Conservation (phyloP, 306 rosid species). For the Quercus alba region DNA sequence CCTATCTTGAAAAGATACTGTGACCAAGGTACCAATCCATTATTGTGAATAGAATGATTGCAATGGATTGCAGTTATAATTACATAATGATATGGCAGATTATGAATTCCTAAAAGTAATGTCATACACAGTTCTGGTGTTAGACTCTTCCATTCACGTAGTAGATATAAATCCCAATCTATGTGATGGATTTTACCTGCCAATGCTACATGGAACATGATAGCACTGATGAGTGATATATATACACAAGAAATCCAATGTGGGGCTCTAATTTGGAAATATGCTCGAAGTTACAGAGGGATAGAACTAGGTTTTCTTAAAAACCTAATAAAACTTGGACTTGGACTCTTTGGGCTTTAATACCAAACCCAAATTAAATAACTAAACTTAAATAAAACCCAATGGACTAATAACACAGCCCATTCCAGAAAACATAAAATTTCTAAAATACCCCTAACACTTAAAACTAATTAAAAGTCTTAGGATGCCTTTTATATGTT, state of each 20-base stretch:
- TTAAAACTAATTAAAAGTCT: too few species aligned
- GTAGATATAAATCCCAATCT: background rate
- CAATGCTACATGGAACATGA: background rate
- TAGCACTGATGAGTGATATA: background rate
- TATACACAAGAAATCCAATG: background rate
- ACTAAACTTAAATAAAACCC: too few species aligned
- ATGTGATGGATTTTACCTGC: background rate
- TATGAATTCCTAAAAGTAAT: background rate
- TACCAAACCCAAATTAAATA: too few species aligned
- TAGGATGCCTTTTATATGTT: too few species aligned
- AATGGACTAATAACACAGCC: too few species aligned
- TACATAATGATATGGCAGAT: background rate
- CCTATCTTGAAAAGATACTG: background rate
- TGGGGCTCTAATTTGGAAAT: background rate
- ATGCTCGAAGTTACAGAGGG: background rate
- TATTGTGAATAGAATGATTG: background rate
- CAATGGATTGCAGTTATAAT: background rate
- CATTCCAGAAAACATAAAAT: too few species aligned
- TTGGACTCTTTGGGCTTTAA: too few species aligned
- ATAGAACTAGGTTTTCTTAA: too few species aligned
- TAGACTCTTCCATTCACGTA: background rate
- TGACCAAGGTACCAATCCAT: background rate
- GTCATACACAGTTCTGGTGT: background rate
- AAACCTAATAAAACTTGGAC: too few species aligned
- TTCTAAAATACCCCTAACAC: too few species aligned